Evolutionary conservation across 352 stramenopile genomes (phyloP), one percentile per base, ranked within the genome.

Genomic region (Phytophthora vignae): DNA sequence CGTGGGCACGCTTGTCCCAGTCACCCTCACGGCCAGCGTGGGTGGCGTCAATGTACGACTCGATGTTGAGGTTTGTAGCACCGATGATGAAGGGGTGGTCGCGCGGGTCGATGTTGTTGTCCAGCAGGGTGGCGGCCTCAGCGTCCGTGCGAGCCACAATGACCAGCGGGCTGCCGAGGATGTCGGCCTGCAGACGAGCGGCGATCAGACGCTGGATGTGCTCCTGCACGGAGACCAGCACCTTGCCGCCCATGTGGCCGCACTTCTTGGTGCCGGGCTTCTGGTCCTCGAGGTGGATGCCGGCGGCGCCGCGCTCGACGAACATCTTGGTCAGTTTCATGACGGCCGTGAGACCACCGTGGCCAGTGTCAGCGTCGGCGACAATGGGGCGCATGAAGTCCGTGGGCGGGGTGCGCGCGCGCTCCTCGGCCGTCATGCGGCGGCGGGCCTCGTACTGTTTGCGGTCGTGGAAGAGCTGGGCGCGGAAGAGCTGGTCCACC

Each of bases 251-350:
- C 97, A 99, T 99, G 86, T 99, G 98, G 44, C 98, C 98, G 77
- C 98, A 99, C 82, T 99, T 99, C 84, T 99, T 99, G 1, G 97
- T 99, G 70, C 97, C 97, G 6, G 97, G 96, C 80, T 98, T 98
- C 85, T 99, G 98, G 85, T 99, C 98, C 81, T 99, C 98, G 60
- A 99, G 95, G 87, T 99, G 98, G 61, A 99, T 97, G 59, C 97
- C 97, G 5, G 97, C 92, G n/a, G 97, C 98, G 19, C 98, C 98
- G 60, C 95, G 93, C 76, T 99, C 97, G 59, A 99, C 95, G 80
- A 99, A 99, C 78, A 99, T 96, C 84, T 99, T 99, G 42, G 95
- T 98, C 25, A 99, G 78, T 83, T 99, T 99, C 97, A 99, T 99
- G 42, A 98, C 96, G 8, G 97, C 97, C 14, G 92, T 98, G 6